Percentiles rank a stretch among this genome's conserved stretches.
These are phyloP conservation scores for Quercus agrifolia DNA, from an alignment of 306 rosid genomes.

Conservation along the genomic window DNA sequence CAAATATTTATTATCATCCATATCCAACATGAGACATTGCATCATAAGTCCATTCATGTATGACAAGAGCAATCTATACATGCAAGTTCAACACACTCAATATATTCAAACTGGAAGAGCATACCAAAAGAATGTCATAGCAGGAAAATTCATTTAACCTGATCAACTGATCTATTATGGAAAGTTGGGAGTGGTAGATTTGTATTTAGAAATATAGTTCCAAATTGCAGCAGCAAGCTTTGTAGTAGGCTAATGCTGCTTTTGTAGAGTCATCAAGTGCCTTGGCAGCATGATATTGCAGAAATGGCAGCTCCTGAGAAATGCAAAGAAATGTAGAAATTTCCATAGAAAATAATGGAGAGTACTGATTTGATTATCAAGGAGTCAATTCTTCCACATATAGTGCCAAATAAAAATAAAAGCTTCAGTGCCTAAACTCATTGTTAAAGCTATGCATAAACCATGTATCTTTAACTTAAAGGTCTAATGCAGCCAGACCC, in stretches of 20 bases:
- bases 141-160: slow-evolving; percentile 46
- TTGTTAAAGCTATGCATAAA: neutral
- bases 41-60: slow-evolving; percentile 97
- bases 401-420: neutral
- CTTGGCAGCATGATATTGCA: slow-evolving; percentile 65
- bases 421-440: neutral
- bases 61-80: slow-evolving; percentile 81
- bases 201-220: slow-evolving; percentile 68
- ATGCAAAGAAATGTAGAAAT: slow-evolving; percentile 9
- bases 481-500: neutral
- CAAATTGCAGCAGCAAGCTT: slow-evolving; percentile 76
- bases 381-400: neutral
- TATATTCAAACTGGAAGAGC: slow-evolving; percentile 17
- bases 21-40: slow-evolving; percentile 86
- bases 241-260: slow-evolving; percentile 40
- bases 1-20: slow-evolving; percentile 80
- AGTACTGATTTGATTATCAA: neutral
- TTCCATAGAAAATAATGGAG: neutral
- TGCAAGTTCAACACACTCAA: slow-evolving; percentile 16
- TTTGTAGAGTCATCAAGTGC: slow-evolving; percentile 37
- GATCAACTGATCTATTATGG: slow-evolving; percentile 91
- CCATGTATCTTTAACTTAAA: neutral
- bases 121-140: slow-evolving; percentile 11
- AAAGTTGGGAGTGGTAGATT: slow-evolving; percentile 67
- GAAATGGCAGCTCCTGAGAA: slow-evolving; percentile 69